A percentile compares a stretch with the other conserved stretches of the same genome.
These are phyloP conservation scores for Colletotrichum gloeosporioides DNA, from an alignment of 2,329 filamentous ascomycete species.

Conservation along the genomic window DNA sequence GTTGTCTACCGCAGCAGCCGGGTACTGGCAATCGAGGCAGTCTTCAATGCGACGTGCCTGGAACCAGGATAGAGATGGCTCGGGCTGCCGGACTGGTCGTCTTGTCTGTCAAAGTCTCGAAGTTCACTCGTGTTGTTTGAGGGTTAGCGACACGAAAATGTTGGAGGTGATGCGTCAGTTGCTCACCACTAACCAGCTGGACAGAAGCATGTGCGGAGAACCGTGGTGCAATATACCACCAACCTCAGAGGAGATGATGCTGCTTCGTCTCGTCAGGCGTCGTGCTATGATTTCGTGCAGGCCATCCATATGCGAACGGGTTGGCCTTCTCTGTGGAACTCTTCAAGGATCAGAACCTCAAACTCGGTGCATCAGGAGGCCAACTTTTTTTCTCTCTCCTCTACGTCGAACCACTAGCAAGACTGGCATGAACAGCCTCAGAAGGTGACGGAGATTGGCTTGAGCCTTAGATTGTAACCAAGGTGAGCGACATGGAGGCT, in stretches of 20 bases:
- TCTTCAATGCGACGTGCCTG: not conserved
- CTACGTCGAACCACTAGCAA: not conserved
- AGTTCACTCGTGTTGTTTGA: not conserved
- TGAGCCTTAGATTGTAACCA: not conserved
- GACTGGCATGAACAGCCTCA: not conserved
- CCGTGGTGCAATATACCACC: not conserved
- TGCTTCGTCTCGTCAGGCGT: not conserved
- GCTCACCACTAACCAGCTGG: not conserved
- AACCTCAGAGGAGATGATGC: not conserved
- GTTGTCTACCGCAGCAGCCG: not conserved
- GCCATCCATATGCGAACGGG: not conserved
- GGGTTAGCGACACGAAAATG: not conserved
- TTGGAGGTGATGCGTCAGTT: not conserved
- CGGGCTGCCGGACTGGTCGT: not conserved
- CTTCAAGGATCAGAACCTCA: not conserved
- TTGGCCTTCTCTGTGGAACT: not conserved
- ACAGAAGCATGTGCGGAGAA: not conserved
- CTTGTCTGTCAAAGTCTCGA: not conserved
- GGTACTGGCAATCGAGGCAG: not conserved
- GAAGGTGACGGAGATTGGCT: not conserved
- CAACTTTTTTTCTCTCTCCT: not conserved
- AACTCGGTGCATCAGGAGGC: not conserved
- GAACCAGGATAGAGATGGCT: not conserved
- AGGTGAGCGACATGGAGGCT: not conserved
- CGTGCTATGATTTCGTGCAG: not conserved